These are phyloP conservation scores for Dorcoceras hygrometricum DNA, from an alignment of 257 asterid species.

Conservation along the genomic window DNA sequence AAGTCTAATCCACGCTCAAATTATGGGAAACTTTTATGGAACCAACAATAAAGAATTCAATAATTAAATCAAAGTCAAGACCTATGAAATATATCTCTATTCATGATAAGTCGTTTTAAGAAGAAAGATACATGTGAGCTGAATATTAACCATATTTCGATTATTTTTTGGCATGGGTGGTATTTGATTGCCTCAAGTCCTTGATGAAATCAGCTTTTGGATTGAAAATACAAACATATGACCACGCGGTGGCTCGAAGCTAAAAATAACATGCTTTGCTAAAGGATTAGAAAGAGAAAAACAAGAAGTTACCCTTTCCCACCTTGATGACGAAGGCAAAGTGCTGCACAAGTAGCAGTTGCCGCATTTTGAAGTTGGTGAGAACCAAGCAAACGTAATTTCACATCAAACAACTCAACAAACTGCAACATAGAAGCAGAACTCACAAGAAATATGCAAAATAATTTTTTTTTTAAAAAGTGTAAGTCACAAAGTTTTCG, in stretches of 20 bases:
- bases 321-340: slow-evolving; percentile 88
- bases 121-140: background rate
- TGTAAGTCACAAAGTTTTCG: slow-evolving; percentile 3
- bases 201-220: background rate
- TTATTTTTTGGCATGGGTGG: background rate
- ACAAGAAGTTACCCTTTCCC: slow-evolving; percentile 19
- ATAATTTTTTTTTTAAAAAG: background rate
- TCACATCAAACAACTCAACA: slow-evolving; percentile 62
- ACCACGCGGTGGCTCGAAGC: background rate
- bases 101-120: slow-evolving; percentile 1
- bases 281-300: slow-evolving; percentile 5
- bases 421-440: slow-evolving; percentile 35
- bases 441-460: slow-evolving; percentile 15
- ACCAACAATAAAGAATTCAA: slow-evolving; percentile 7
- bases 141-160: background rate
- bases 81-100: background rate
- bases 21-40: background rate
- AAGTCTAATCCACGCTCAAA: background rate
- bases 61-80: slow-evolving; percentile 5
- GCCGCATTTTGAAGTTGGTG: slow-evolving; percentile 95
- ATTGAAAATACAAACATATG: slow-evolving; percentile 1
- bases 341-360: slow-evolving; percentile 85
- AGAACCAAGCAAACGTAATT: slow-evolving; percentile 66
- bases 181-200: background rate
- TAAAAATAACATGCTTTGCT: background rate